These are phyloP conservation scores for Xerocomus amazonicus DNA, from an alignment of 1,284 basidiomycete species.

Conservation along the genomic window DNA sequence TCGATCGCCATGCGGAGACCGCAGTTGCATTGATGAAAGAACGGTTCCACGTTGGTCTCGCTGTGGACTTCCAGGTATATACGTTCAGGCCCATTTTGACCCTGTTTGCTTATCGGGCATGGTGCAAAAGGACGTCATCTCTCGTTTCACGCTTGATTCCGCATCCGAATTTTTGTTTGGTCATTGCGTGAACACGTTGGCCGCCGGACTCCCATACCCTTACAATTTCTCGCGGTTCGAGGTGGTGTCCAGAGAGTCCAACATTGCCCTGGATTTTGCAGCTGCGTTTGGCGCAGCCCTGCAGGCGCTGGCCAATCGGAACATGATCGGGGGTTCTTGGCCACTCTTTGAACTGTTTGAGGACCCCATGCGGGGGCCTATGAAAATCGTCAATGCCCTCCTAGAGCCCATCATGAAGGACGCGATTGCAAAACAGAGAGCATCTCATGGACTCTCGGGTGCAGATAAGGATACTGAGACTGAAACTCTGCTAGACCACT, in stretches of 20 bases:
- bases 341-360: constrained; percentile 38
- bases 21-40: constrained; percentile 34
- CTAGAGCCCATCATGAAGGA: constrained; percentile 35
- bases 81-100: not conserved
- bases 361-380: constrained; percentile 34
- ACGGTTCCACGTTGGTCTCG: constrained; percentile 32
- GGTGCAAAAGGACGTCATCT: constrained; percentile 31
- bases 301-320: constrained; percentile 28
- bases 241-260: constrained; percentile 1
- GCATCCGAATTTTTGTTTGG: constrained; percentile 44
- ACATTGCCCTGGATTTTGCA: constrained; percentile 33
- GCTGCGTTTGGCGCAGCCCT: constrained; percentile 36
- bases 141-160: constrained; percentile 44
- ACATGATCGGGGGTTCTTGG: constrained; percentile 37
- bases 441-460: constrained; percentile 18
- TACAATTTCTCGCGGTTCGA: constrained; percentile 11
- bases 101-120: constrained; percentile 8
- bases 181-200: constrained; percentile 31
- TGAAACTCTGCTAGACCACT: constrained; percentile 48
- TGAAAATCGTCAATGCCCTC: constrained; percentile 39
- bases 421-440: constrained; percentile 31
- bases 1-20: constrained; percentile 40
- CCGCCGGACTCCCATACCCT: constrained; percentile 31
- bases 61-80: constrained; percentile 43
- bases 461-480: constrained; percentile 30